Percentiles rank a stretch among this genome's conserved stretches.
Conservation (phyloP, 257 asterid genomes). For the Petunia axillaris region DNA sequence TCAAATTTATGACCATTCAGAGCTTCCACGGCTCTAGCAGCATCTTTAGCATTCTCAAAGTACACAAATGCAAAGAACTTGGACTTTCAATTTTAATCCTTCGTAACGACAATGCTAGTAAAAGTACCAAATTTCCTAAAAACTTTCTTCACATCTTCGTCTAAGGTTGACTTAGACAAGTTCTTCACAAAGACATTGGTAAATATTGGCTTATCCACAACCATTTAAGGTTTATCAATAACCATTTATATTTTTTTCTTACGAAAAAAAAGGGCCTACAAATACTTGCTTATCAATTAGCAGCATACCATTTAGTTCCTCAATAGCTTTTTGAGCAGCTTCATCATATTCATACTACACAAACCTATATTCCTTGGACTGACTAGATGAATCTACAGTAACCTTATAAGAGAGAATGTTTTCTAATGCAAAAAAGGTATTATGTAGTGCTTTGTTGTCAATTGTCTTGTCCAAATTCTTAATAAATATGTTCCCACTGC, state of each 20-base stretch:
- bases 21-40: conserved; percentile 35
- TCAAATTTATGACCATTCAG: conserved; percentile 29
- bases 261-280: conserved; percentile 77
- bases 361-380: too few relatives aligned
- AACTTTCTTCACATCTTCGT: conserved; percentile 23
- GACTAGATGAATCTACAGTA: conserved; percentile 45
- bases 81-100: conserved; percentile 32
- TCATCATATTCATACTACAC: too few relatives aligned
- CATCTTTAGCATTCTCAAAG: conserved; percentile 83
- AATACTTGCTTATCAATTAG: conserved; percentile 79
- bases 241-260: conserved; percentile 52
- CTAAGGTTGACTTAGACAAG: too few relatives aligned
- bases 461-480: too few relatives aligned
- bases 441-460: conserved; percentile 51
- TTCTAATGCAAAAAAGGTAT: conserved; percentile 79
- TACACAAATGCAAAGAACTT: conserved; percentile 88
- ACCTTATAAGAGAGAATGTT: conserved; percentile 78
- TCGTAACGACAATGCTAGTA: conserved; percentile 71
- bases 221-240: conserved; percentile 43
- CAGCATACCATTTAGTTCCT: conserved; percentile 41
- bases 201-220: too few relatives aligned
- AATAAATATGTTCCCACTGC: conserved; percentile 7
- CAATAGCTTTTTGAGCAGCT: too few relatives aligned
- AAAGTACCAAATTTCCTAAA: conserved; percentile 70
- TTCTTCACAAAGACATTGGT: too few relatives aligned